Base-by-base conservation (phyloP, 139 green algal species). In the Tetradesmus obliquus region DNA sequence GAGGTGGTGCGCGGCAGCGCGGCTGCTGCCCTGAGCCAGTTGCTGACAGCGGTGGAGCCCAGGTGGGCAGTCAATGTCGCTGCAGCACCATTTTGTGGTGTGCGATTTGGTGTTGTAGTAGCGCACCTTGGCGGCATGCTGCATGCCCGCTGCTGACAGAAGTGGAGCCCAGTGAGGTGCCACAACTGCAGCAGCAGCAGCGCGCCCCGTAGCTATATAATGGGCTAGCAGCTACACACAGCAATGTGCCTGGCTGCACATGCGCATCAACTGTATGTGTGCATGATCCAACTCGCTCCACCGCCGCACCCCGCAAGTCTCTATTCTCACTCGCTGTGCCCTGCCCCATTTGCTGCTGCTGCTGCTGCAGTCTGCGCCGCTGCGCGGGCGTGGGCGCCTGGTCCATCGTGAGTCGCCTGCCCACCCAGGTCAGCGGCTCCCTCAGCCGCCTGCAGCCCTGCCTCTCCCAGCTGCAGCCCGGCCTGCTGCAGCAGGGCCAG, bases 11-110 rank as follows among this genome's bases (percentile, higher is more conserved):
- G 95, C 3, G 95, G 93, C 58, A 93, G 85, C 17, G 55, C 90
- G 3, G 95, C 94, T 17, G 96, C 97, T 6, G 94, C 97, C 1
- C 90, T 98, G 19, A 95, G 96, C 1, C 93, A 97, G 92, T 92
- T 98, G 74, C 87, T 96, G 51, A 93, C 94, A 2, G 82, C 90
- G 6, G 45, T 98, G 7, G 96, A 97, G 90, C 95, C 96, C 7
- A 88, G 88, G 88, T 91, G 88, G 6, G 87, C n/a, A 72, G 74
- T 8, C 19, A 54, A 13, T 4, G n/a, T 17, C 10, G 7, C 15
- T 76, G 17, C 66, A 76, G 66, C 66, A 24, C 17, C 66, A 24
- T 17, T 5, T 3, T 9, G 57, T 66, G 57, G 9, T 66, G 9
- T 5, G 71, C 10, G 71, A 5, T 81, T 81, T 81, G 62, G 12